A percentile compares a stretch with the other conserved stretches of the same genome.
These are phyloP conservation scores for Aspergillus olivimuriae DNA, from an alignment of 495 filamentous ascomycete species.

Conservation along the genomic window DNA sequence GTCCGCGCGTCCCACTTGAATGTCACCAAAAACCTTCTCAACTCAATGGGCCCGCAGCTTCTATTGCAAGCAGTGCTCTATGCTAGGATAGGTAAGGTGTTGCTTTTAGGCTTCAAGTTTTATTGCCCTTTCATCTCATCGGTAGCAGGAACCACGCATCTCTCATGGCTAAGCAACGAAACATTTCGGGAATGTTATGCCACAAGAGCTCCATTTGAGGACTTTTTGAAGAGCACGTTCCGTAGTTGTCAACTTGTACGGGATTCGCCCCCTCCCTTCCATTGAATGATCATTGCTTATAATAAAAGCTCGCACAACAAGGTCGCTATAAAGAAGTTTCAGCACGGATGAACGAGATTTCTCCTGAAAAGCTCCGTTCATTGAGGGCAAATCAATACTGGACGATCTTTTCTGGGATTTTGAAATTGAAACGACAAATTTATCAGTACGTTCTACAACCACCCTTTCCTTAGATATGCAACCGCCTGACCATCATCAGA, in stretches of 20 bases:
- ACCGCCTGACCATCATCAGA: constrained; percentile 34
- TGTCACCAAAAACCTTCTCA: constrained; percentile 65
- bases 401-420: constrained; percentile 62
- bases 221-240: constrained; percentile 64
- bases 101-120: background rate
- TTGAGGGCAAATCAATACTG: constrained; percentile 77
- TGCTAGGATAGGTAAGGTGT: constrained; percentile 64
- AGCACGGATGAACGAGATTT: constrained; percentile 57
- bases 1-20: constrained; percentile 77
- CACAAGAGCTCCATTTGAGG: constrained; percentile 60
- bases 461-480: constrained; percentile 2
- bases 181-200: constrained; percentile 72
- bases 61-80: constrained; percentile 66
- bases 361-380: constrained; percentile 60
- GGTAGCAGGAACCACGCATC: constrained; percentile 47
- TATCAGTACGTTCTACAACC: constrained; percentile 42
- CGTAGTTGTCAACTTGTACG: constrained; percentile 51
- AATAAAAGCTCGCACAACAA: constrained; percentile 52
- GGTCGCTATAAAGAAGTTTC: constrained; percentile 71
- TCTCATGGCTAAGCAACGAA: constrained; percentile 65
- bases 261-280: no score
- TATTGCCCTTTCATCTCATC: constrained; percentile 15
- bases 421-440: constrained; percentile 65
- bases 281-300: no score
- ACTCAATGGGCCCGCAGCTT: constrained; percentile 66